These are phyloP conservation scores for Diutina ranongensis DNA, from an alignment of 1,139 yeast species.

Conservation along the genomic window DNA sequence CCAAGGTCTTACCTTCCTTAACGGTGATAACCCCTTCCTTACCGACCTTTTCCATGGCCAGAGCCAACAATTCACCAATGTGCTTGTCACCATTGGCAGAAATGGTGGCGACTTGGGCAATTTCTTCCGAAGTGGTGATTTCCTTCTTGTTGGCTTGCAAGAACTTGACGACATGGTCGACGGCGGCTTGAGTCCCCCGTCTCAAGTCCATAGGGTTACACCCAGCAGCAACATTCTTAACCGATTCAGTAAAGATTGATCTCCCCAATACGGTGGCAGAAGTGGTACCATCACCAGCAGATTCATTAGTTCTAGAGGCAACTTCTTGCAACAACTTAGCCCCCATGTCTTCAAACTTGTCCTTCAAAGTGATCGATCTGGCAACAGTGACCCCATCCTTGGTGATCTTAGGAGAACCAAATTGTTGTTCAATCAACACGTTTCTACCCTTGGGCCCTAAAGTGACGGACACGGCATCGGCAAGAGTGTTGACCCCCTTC, in stretches of 20 bases:
- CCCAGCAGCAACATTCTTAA: conserved; percentile 98
- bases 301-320: conserved; percentile 95
- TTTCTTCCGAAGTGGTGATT: conserved; percentile 93
- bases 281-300: conserved; percentile 99
- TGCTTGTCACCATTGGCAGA: conserved; percentile 96
- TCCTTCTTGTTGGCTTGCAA: conserved; percentile 89
- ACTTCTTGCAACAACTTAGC: conserved; percentile 96
- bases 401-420: conserved; percentile 97
- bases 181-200: conserved; percentile 98
- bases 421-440: conserved; percentile 92
- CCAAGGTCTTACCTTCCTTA: conserved; percentile 92
- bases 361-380: conserved; percentile 71
- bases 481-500: conserved; percentile 92
- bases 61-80: conserved; percentile 87
- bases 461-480: conserved; percentile 95
- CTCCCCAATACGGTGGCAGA: conserved; percentile 96
- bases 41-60: conserved; percentile 99
- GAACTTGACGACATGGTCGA: conserved; percentile 86
- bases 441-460: conserved; percentile 98
- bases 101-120: conserved; percentile 97
- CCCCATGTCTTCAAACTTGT: conserved; percentile 94
- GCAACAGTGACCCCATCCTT: conserved; percentile 99
- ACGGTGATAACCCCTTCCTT: conserved; percentile 99
- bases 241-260: conserved; percentile 94
- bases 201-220: conserved; percentile 99